Evolutionary conservation across 805 yeast genomes (phyloP).

Genomic region (Ogataea siamensis): DNA sequence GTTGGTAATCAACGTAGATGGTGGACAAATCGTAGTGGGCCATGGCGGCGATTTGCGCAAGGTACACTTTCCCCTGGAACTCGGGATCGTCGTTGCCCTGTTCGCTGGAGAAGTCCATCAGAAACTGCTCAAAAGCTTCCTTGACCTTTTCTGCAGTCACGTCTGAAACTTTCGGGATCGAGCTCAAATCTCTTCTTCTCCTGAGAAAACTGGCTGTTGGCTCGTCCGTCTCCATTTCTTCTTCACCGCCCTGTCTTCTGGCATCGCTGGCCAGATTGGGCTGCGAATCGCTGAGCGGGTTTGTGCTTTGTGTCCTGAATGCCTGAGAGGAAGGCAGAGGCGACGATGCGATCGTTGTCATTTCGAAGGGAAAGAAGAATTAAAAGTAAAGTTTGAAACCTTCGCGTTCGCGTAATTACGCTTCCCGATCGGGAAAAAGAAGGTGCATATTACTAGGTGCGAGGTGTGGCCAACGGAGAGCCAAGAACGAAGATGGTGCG

Average conservation of each 20-base stretch:
- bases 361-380: slow-evolving; percentile 6
- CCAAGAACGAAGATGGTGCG: slow-evolving; percentile 1
- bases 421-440: slow-evolving; percentile 10
- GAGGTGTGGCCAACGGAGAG: not conserved
- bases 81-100: slow-evolving; percentile 36
- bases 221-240: slow-evolving; percentile 29
- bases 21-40: slow-evolving; percentile 71
- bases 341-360: slow-evolving; percentile 31
- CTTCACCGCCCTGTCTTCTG: slow-evolving; percentile 15
- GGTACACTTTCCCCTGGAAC: slow-evolving; percentile 58
- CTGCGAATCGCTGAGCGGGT: slow-evolving; percentile 30
- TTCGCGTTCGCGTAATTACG: slow-evolving; percentile 15
- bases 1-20: slow-evolving; percentile 81
- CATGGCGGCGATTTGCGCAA: slow-evolving; percentile 81
- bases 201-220: slow-evolving; percentile 31
- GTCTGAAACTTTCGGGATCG: slow-evolving; percentile 85
- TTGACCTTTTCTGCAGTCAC: slow-evolving; percentile 91
- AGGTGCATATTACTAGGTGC: slow-evolving; percentile 5
- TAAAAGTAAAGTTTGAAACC: slow-evolving; percentile 7
- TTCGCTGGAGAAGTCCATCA: slow-evolving; percentile 59
- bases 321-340: slow-evolving; percentile 31
- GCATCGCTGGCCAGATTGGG: slow-evolving; percentile 20
- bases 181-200: slow-evolving; percentile 57
- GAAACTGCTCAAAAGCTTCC: slow-evolving; percentile 82
- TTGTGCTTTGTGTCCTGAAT: slow-evolving; percentile 26